Evolutionary conservation across 371 early-diverging fungal species (phyloP).

Genomic region (Blakeslea trispora): DNA sequence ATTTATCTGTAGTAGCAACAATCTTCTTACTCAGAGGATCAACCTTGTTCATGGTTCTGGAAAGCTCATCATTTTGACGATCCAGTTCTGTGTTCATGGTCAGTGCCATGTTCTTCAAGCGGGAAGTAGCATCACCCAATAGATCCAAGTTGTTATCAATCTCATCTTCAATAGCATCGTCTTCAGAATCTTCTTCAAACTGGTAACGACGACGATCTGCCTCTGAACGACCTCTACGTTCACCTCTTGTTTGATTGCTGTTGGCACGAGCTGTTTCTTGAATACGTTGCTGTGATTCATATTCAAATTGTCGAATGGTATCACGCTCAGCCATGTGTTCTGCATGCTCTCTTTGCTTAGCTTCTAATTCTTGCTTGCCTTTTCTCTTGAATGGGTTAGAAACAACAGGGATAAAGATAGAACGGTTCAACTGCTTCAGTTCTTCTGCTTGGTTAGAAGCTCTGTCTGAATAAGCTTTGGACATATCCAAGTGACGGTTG

Average conservation of each 20-base stretch:
- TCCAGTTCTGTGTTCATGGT: conserved; percentile 77
- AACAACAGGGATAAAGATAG: conserved; percentile 74
- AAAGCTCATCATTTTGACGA: conserved; percentile 58
- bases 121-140: conserved; percentile 60
- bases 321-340: conserved; percentile 49
- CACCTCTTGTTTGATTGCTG: conserved; percentile 42
- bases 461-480: conserved; percentile 72
- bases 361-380: conserved; percentile 53
- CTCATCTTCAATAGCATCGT: conserved; percentile 76
- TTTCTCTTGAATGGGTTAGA: conserved; percentile 68
- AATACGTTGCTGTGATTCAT: conserved; percentile 52
- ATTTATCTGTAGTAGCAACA: conserved; percentile 42
- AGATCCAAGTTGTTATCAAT: conserved; percentile 78
- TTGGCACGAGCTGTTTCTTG: conserved; percentile 50
- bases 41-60: conserved; percentile 37
- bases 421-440: conserved; percentile 77
- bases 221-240: conserved; percentile 53
- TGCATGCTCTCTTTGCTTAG: conserved; percentile 51
- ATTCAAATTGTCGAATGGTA: conserved; percentile 46
- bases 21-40: conserved; percentile 50
- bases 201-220: conserved; percentile 65
- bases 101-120: conserved; percentile 74
- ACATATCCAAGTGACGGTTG: conserved; percentile 71
- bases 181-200: conserved; percentile 68
- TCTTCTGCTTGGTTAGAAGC: conserved; percentile 73